Evolutionary conservation across 2,329 filamentous ascomycete species (phyloP).

Genomic region (Fusarium bactridioides): DNA sequence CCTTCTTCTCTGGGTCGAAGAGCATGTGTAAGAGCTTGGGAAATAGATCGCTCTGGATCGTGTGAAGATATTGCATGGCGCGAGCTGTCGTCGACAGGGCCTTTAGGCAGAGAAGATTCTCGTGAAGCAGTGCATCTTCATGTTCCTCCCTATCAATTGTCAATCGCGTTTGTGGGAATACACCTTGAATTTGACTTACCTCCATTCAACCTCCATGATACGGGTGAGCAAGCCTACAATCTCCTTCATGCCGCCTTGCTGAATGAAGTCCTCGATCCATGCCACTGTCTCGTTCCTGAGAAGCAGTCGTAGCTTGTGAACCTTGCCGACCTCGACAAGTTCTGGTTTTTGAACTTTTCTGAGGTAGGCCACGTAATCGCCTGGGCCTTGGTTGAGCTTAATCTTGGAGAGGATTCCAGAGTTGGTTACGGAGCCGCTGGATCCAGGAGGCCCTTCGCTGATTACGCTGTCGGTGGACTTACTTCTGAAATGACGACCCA

Average conservation of each 20-base stretch:
- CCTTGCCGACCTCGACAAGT: conserved; percentile 87
- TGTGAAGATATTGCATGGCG: conserved; percentile 81
- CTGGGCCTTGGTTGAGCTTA: conserved; percentile 76
- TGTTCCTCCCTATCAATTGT: conserved; percentile 78
- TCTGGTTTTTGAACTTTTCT: conserved; percentile 82
- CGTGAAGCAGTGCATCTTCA: conserved; percentile 90
- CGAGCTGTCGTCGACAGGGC: conserved; percentile 91
- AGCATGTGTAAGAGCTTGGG: conserved; percentile 87
- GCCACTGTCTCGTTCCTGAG: conserved; percentile 93
- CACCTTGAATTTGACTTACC: conserved; percentile 62
- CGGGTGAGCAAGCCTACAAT: conserved; percentile 86
- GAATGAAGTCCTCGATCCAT: conserved; percentile 94
- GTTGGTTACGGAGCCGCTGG: conserved; percentile 62
- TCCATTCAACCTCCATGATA: conserved; percentile 97
- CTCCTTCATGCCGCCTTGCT: conserved; percentile 89
- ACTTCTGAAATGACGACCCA: conserved; percentile 71
- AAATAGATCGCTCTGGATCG: conserved; percentile 82
- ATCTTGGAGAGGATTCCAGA: conserved; percentile 71
- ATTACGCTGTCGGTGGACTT: conserved; percentile 77
- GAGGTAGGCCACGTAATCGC: conserved; percentile 87
- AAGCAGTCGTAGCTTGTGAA: conserved; percentile 90
- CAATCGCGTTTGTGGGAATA: not conserved
- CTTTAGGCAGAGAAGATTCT: conserved; percentile 91
- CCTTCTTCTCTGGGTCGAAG: conserved; percentile 98
- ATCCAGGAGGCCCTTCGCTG: conserved; percentile 63